phyloP scores from a whole-genome alignment of 1,139 yeast species.

The Blastobotrys niveus region DNA sequence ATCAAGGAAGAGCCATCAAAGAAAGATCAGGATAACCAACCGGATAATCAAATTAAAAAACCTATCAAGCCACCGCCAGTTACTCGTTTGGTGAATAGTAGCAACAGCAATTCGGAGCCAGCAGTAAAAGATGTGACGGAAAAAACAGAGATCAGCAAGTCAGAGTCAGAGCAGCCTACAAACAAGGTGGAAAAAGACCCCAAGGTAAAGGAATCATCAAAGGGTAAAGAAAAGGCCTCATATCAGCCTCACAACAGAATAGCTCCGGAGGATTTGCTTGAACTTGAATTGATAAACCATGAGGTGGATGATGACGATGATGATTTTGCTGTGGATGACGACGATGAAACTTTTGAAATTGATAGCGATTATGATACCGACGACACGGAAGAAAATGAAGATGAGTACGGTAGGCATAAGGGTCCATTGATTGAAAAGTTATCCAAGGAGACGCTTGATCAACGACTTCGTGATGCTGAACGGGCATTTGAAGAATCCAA shows the following conservation, averaged over 20 bases:
- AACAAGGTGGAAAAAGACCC: background rate
- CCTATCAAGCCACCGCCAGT: too few relatives aligned
- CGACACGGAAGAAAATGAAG: slow-evolving; percentile 36
- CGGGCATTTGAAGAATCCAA: slow-evolving; percentile 5
- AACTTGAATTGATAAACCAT: slow-evolving; percentile 50
- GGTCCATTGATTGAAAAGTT: slow-evolving; percentile 1
- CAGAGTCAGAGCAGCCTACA: background rate
- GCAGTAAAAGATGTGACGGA: too few relatives aligned
- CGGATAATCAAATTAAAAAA: too few relatives aligned
- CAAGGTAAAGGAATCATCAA: background rate
- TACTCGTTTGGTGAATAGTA: too few relatives aligned
- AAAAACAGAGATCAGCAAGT: too few relatives aligned
- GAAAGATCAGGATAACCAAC: background rate
- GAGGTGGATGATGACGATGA: slow-evolving; percentile 43
- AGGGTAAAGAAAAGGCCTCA: slow-evolving; percentile 1
- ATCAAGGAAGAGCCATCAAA: background rate
- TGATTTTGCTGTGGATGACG: slow-evolving; percentile 37
- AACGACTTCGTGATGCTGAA: slow-evolving; percentile 9
- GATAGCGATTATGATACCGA: slow-evolving; percentile 40
- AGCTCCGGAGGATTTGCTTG: slow-evolving; percentile 47
- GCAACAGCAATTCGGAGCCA: too few relatives aligned
- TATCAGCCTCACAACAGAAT: slow-evolving; percentile 25
- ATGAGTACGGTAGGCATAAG: slow-evolving; percentile 35
- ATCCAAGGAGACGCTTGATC: slow-evolving; percentile 10
- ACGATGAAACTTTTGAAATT: slow-evolving; percentile 38